phyloP scores from a whole-genome alignment of 1,284 basidiomycete species.

The Malassezia brasiliensis region DNA sequence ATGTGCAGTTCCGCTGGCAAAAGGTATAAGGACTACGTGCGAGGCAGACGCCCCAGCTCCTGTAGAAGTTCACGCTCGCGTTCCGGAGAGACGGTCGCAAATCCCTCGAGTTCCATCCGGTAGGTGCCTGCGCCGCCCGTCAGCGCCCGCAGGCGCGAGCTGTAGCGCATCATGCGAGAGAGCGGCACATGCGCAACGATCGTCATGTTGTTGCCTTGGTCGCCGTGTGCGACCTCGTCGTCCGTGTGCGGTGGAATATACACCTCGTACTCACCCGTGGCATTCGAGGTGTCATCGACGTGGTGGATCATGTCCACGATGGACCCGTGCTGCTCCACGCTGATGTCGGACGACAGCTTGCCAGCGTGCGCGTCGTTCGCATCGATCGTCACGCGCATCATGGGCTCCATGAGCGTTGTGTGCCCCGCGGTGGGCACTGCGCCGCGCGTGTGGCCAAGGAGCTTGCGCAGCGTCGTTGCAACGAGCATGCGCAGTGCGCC shows the following conservation, averaged over 20 bases:
- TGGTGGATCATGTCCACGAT: constrained; percentile 33
- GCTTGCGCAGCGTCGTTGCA: constrained; percentile 23
- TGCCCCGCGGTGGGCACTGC: not conserved
- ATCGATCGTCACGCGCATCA: constrained; percentile 37
- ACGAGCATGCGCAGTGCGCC: constrained; percentile 28
- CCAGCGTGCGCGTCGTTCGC: constrained; percentile 27
- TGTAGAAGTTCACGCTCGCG: constrained; percentile 32
- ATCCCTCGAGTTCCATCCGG: constrained; percentile 67
- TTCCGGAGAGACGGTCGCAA: constrained; percentile 51
- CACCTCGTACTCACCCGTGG: constrained; percentile 53
- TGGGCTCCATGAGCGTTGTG: constrained; percentile 41
- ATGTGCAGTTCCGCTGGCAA: constrained; percentile 27
- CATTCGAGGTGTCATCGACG: constrained; percentile 56
- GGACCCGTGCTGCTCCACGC: constrained; percentile 32
- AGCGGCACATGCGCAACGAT: constrained; percentile 59
- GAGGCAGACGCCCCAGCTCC: constrained; percentile 26
- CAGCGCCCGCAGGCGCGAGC: constrained; percentile 64
- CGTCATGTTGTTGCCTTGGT: constrained; percentile 49
- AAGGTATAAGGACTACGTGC: constrained; percentile 8
- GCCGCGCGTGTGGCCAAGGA: constrained; percentile 17
- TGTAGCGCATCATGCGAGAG: constrained; percentile 69
- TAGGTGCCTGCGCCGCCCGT: constrained; percentile 72
- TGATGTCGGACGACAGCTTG: constrained; percentile 39
- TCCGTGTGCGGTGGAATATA: constrained; percentile 62
- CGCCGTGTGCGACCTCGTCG: constrained; percentile 22